Conservation (phyloP, 495 filamentous ascomycete species). For the Aspergillus sparsus region DNA sequence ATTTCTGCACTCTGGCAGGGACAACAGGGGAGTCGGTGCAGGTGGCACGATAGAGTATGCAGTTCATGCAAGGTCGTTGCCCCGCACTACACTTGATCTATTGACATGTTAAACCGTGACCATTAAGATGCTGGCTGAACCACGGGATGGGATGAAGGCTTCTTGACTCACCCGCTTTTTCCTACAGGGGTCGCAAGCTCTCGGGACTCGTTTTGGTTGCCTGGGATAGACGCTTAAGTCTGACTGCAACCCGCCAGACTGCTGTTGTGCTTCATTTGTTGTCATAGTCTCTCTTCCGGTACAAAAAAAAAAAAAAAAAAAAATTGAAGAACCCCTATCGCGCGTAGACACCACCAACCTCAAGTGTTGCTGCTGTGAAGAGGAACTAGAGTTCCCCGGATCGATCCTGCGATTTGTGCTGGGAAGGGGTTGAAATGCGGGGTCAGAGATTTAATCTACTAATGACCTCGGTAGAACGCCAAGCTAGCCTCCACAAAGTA, state of each 20-base stretch:
- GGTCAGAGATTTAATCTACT: too few species aligned
- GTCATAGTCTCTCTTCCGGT: neutral
- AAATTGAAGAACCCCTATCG: too few species aligned
- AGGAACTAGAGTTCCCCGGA: too few species aligned
- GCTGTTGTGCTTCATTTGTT: neutral
- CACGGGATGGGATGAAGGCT: neutral
- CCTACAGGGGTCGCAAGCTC: constrained; percentile 1
- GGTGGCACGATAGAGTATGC: constrained; percentile 1
- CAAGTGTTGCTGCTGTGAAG: too few species aligned
- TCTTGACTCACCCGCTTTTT: constrained; percentile 4
- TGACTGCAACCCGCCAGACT: neutral
- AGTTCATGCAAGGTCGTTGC: constrained; percentile 6
- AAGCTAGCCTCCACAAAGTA: too few species aligned
- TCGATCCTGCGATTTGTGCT: too few species aligned
- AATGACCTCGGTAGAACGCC: too few species aligned
- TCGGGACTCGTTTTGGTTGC: neutral
- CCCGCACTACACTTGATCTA: constrained; percentile 6
- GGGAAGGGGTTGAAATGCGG: too few species aligned
- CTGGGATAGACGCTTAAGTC: neutral
- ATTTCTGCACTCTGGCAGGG: neutral
- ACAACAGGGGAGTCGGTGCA: neutral
- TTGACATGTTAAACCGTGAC: neutral
- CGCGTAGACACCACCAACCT: too few species aligned
- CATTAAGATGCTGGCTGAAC: neutral
- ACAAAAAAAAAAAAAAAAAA: too few species aligned